Percentiles rank a stretch among this genome's conserved stretches.
phyloP scores from a whole-genome alignment of 1,284 basidiomycete genomes.

The Apiotrichum gracile region DNA sequence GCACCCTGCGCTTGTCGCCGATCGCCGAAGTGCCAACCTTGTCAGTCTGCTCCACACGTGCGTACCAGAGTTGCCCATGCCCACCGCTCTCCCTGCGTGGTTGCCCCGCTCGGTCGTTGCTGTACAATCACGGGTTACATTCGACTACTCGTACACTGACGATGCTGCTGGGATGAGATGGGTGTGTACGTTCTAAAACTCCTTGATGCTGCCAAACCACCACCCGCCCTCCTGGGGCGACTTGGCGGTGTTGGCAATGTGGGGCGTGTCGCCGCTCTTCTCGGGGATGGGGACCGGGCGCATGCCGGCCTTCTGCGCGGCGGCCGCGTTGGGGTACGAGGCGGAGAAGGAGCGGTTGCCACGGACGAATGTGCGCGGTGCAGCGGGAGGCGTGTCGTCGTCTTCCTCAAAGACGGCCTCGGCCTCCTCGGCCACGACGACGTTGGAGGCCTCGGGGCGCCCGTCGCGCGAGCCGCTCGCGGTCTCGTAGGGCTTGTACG shows the following conservation, averaged over 20 bases:
- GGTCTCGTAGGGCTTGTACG: constrained; percentile 1
- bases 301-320: background rate
- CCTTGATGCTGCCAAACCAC: constrained; percentile 1
- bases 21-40: too few species aligned
- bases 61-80: too few species aligned
- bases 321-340: background rate
- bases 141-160: too few species aligned
- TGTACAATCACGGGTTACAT: too few species aligned
- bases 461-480: background rate
- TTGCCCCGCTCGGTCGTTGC: too few species aligned
- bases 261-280: background rate
- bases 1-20: too few species aligned
- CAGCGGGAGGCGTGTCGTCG: background rate
- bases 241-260: background rate
- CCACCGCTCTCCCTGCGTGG: too few species aligned
- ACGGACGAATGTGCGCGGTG: background rate
- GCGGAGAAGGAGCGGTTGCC: constrained; percentile 1
- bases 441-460: background rate
- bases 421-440: constrained; percentile 1
- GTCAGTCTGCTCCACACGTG: too few species aligned
- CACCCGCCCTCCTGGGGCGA: background rate
- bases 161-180: background rate
- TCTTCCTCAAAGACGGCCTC: background rate
- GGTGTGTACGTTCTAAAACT: too few species aligned
- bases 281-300: background rate